Conservation (phyloP, 257 asterid genomes). For the Phtheirospermum japonicum region DNA sequence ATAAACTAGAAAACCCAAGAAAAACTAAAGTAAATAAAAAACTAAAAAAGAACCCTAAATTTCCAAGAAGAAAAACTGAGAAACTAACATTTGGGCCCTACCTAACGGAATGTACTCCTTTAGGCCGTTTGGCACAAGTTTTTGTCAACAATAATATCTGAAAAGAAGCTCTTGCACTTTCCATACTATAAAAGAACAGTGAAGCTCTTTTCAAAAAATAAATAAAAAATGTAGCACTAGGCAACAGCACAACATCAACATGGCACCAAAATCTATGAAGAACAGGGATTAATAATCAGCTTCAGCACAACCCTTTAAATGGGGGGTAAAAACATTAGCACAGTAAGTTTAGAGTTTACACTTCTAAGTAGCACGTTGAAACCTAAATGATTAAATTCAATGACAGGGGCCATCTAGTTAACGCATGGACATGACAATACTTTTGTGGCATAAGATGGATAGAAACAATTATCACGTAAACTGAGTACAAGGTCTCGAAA, state of each 20-base stretch:
- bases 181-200: background rate
- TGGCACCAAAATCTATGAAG: too few relatives aligned
- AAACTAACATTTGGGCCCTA: too few relatives aligned
- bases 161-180: constrained; percentile 6
- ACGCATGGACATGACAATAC: constrained; percentile 1
- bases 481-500: constrained; percentile 17
- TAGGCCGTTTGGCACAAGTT: too few relatives aligned
- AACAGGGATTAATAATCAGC: constrained; percentile 12
- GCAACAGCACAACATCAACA: too few relatives aligned
- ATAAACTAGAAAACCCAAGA: too few relatives aligned
- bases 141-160: background rate
- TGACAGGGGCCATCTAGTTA: background rate
- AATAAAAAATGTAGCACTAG: too few relatives aligned
- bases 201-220: constrained; percentile 2
- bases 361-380: constrained; percentile 18
- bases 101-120: too few relatives aligned
- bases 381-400: background rate
- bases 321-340: background rate
- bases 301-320: constrained; percentile 3
- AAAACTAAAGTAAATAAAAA: too few relatives aligned
- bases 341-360: background rate
- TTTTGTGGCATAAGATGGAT: constrained; percentile 12
- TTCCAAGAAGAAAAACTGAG: too few relatives aligned
- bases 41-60: too few relatives aligned
- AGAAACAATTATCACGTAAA: constrained; percentile 3